phyloP scores from a whole-genome alignment of 2,329 filamentous ascomycete genomes.

The Parafenestella ontariensis region DNA sequence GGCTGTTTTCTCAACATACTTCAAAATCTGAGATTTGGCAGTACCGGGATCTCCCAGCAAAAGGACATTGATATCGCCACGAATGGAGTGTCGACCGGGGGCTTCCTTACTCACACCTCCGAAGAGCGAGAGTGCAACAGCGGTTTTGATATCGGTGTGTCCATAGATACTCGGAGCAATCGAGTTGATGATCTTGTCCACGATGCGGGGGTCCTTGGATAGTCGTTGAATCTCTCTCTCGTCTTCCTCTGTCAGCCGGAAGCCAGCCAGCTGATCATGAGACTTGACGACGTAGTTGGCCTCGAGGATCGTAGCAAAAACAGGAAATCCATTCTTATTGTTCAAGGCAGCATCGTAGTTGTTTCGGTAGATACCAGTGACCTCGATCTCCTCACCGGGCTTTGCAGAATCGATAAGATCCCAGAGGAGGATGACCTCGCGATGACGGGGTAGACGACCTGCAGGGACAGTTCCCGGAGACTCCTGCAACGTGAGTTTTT shows the following conservation, averaged over 20 bases:
- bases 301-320: conserved; percentile 96
- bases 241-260: conserved; percentile 93
- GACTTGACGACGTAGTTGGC: conserved; percentile 97
- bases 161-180: conserved; percentile 98
- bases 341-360: conserved; percentile 98
- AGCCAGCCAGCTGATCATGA: conserved; percentile 96
- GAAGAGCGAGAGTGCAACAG: conserved; percentile 90
- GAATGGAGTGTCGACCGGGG: conserved; percentile 86
- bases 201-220: conserved; percentile 86
- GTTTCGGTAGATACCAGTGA: conserved; percentile 96
- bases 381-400: conserved; percentile 95
- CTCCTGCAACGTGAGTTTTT: conserved; percentile 96
- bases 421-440: conserved; percentile 95
- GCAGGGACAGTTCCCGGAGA: conserved; percentile 96
- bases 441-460: conserved; percentile 88
- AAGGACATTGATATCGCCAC: conserved; percentile 97
- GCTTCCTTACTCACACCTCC: conserved; percentile 91
- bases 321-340: conserved; percentile 97
- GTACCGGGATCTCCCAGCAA: conserved; percentile 97
- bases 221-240: conserved; percentile 88
- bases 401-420: conserved; percentile 97
- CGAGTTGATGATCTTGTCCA: conserved; percentile 90
- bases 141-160: conserved; percentile 96
- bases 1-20: conserved; percentile 97
- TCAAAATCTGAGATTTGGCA: conserved; percentile 95